Evolutionary conservation across 129 eudicot genomes (phyloP), one percentile per base, ranked within the genome.

Genomic region (Artemisia annua): DNA sequence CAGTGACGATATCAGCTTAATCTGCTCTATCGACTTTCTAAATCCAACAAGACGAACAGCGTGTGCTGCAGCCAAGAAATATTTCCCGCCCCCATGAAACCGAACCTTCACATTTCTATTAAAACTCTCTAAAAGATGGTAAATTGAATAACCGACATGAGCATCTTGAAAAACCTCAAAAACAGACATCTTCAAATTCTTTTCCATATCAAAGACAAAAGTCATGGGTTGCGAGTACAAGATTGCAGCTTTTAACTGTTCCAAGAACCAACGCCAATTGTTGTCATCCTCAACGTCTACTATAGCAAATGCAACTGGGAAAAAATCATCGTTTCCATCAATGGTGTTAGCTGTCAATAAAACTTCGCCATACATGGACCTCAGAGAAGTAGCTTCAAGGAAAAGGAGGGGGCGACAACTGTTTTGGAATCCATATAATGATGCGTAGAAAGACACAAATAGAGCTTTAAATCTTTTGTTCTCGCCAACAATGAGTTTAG

Each of bases 341-440:
- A 87, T 65, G 55, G 97, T 91, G 56, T 85, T 87, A 19, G 95
- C 97, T 62, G 86, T 87, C 66, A 91, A 70, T 75, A 87, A 17
- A 66, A 79, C 66, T 80, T 91, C 97, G 19, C 86, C 91, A 80
- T 78, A 84, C 62, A 82, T 84, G 48, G 97, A 91, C 75, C 67
- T 80, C 51, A 85, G 63, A 73, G 88, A 76, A 43, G 88, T 83
- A 30, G 95, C 78, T 82, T 87, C 91, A 39, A 91, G 97, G 46
- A 91, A 91, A 73, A 91, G 81, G 80, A 91, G 86, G 12, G 95
- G 95, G 13, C 97, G 87, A 69, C 97, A 91, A 75, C 83, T 75
- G 22, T 78, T 80, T 58, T 57, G 77, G 77, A 91, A 91, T 57
- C 91, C 88, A 60, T 75, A 80, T 62, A 86, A 65, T 24, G 87